Evolutionary conservation across 208 protist genomes (phyloP).

Genomic region (Leishmania braziliensis): DNA sequence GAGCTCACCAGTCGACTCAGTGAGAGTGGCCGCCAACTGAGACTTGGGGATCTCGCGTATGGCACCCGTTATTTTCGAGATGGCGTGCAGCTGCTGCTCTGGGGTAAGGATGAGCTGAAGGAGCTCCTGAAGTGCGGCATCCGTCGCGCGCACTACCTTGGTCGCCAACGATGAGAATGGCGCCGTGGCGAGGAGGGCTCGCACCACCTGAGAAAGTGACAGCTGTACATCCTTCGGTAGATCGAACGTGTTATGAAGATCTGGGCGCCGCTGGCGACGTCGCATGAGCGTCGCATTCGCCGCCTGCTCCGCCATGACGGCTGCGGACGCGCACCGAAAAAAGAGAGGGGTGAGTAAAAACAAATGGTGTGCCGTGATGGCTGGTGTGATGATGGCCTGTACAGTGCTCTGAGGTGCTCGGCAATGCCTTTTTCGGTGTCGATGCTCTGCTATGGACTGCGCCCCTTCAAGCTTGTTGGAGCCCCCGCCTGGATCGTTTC

Average conservation of each 20-base stretch:
- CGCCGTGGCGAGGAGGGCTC: constrained; percentile 1
- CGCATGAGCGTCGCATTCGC: constrained; percentile 32
- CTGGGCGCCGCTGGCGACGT: constrained; percentile 43
- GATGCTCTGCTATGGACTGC: background rate
- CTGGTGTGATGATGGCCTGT: background rate
- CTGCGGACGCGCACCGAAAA: background rate
- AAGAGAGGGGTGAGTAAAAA: constrained; percentile 5
- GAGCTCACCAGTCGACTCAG: constrained; percentile 9
- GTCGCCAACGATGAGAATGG: background rate
- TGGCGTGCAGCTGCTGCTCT: constrained; percentile 64
- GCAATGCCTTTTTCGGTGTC: background rate
- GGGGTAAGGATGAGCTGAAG: constrained; percentile 47
- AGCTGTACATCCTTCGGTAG: constrained; percentile 36
- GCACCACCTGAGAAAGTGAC: constrained; percentile 13
- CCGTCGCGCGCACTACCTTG: constrained; percentile 37
- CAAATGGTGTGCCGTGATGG: constrained; percentile 15
- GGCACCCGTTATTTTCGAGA: constrained; percentile 66
- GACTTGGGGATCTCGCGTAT: constrained; percentile 44
- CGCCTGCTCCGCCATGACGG: constrained; percentile 8
- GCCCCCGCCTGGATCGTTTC: background rate
- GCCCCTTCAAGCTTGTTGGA: background rate
- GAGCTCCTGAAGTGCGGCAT: constrained; percentile 50
- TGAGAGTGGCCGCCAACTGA: constrained; percentile 8
- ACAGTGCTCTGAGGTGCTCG: background rate
- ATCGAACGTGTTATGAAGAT: constrained; percentile 40